Base-by-base conservation (phyloP, 139 green algal species). In the Parachlorella kessleri region DNA sequence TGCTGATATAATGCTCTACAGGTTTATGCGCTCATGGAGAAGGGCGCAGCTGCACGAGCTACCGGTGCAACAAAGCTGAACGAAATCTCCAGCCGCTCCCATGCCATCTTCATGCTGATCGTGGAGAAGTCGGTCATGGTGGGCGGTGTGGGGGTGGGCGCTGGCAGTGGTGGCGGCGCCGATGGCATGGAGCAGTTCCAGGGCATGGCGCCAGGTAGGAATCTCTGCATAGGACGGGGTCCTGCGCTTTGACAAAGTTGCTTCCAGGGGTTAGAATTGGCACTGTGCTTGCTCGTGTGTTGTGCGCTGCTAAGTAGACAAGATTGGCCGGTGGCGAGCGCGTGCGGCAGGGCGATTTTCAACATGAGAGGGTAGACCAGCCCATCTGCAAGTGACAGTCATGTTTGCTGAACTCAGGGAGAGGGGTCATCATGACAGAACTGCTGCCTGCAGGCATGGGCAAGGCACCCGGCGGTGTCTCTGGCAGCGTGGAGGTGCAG, bases 71-170 rank as follows among this genome's bases (percentile, higher is more conserved):
- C 95, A 64, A 95, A 95, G 79, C 90, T 98, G 76, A 99, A 99
- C 84, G 93, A 99, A 84, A 80, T 96, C 24, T 93, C 83, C 32
- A 93, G 84, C 30, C 90, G 94, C 68, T 94, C 88, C 21, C 94
- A 98, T 75, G 94, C 94, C 0, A 93, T 99, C 42, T 97, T 98
- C 87, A 97, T 97, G 77, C 92, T 99, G 72, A 98, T 97, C 66
- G 93, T 97, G 32, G 96, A 99, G 80, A 96, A 98, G 86, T 95
- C 90, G 7, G 84, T 69, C 21, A n/a, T 83, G 59, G 73, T 83
- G 7, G 76, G 80, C 14, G 74, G 81, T 28, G 59, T 23, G 28
- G 37, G 54, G 28, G 73, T 42, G 6, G 73, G 37, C 21, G 21
- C 38, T 28, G 55, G 38, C 68, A 36, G 24, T 28, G 67, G 54